Conservation (phyloP, 192 early-diverging fungal genomes). For the Coemansia sp. region DNA sequence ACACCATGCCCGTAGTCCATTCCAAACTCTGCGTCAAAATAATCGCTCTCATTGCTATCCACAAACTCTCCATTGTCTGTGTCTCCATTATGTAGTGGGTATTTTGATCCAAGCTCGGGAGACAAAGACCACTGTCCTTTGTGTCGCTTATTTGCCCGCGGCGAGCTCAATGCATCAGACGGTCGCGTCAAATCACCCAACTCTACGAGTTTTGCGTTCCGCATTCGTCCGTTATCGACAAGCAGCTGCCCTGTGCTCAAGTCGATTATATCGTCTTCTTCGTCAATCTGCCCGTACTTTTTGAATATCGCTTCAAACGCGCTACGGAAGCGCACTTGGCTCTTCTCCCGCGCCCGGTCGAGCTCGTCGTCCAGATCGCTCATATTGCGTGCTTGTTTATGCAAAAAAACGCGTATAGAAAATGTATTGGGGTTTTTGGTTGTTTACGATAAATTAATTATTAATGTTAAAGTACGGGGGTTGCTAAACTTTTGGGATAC, state of each 20-base stretch:
- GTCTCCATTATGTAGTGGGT: background rate
- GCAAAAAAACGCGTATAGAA: no score
- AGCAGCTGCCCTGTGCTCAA: slow-evolving; percentile 29
- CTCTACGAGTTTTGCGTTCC: slow-evolving; percentile 20
- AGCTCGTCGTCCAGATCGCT: slow-evolving; percentile 42
- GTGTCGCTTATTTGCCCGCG: background rate
- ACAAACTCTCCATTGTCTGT: background rate
- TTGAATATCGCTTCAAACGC: slow-evolving; percentile 48
- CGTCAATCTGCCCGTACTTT: slow-evolving; percentile 47
- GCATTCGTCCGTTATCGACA: slow-evolving; percentile 47
- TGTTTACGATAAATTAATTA: no score
- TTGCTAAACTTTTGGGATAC: no score
- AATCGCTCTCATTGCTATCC: slow-evolving; percentile 1
- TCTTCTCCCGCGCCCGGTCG: slow-evolving; percentile 37
- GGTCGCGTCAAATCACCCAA: slow-evolving; percentile 27
- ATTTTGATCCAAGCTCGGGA: slow-evolving; percentile 16
- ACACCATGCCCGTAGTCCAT: no score
- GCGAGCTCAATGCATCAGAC: background rate
- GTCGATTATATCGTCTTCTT: slow-evolving; percentile 47
- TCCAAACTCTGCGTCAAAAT: slow-evolving; percentile 22
- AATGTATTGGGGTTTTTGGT: no score
- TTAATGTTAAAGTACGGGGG: no score
- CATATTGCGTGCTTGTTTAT: slow-evolving; percentile 8
- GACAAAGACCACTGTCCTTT: slow-evolving; percentile 8
- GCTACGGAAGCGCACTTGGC: slow-evolving; percentile 43